These are phyloP conservation scores for Aspergillus haitiensis DNA, from an alignment of 495 filamentous ascomycete genomes.

Conservation along the genomic window DNA sequence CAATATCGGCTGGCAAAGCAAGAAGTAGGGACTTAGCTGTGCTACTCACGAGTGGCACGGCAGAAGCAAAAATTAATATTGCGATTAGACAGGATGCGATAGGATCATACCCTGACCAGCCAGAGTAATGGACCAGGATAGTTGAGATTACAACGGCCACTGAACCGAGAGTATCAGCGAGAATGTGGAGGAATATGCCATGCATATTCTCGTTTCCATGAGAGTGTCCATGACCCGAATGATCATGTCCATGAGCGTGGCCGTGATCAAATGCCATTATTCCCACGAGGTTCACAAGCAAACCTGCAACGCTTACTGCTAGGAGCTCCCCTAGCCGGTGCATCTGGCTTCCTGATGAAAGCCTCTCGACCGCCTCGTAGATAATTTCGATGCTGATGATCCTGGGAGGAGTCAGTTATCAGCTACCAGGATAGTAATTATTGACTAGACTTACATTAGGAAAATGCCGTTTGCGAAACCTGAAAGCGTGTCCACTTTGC, in stretches of 20 bases:
- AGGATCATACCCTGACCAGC: slow-evolving; percentile 95
- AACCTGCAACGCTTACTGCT: slow-evolving; percentile 77
- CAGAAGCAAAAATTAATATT: slow-evolving; percentile 83
- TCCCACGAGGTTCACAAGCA: slow-evolving; percentile 88
- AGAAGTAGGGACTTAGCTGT: slow-evolving; percentile 80
- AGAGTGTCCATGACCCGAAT: slow-evolving; percentile 66
- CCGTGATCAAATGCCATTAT: slow-evolving; percentile 82
- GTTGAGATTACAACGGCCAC: slow-evolving; percentile 94
- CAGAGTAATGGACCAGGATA: slow-evolving; percentile 76
- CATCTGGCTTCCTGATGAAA: slow-evolving; percentile 78
- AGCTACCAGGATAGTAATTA: background rate
- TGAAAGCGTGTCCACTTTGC: slow-evolving; percentile 94
- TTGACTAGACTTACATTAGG: slow-evolving; percentile 65
- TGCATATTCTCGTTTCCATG: slow-evolving; percentile 98
- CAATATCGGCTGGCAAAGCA: slow-evolving; percentile 77
- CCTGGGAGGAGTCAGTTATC: slow-evolving; percentile 47
- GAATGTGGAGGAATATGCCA: slow-evolving; percentile 95
- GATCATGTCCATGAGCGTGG: slow-evolving; percentile 57
- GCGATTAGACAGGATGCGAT: slow-evolving; percentile 93
- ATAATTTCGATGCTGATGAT: slow-evolving; percentile 96
- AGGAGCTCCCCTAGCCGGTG: slow-evolving; percentile 83
- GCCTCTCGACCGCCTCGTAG: slow-evolving; percentile 86
- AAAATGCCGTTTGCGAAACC: slow-evolving; percentile 98
- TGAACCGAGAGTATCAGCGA: slow-evolving; percentile 92
- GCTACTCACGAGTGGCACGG: slow-evolving; percentile 82